Percentiles rank a stretch among this genome's conserved stretches.
phyloP scores from a whole-genome alignment of 805 yeast species.

The Jamesozyma hellenica region DNA sequence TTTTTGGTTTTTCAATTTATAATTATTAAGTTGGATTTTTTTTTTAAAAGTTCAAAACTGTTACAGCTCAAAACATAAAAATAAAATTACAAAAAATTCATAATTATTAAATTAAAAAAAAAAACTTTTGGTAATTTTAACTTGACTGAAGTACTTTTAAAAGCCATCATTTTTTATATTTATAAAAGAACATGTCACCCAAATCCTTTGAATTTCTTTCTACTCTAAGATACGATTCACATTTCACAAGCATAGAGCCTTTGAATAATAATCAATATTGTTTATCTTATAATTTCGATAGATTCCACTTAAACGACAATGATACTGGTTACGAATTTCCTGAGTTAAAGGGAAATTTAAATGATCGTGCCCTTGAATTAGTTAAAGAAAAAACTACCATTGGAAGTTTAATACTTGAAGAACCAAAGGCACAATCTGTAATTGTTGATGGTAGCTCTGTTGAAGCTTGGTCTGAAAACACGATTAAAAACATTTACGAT shows the following conservation, averaged over 20 bases:
- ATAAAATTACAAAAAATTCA: too few species aligned
- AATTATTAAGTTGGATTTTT: too few species aligned
- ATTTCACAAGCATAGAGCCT: constrained; percentile 20
- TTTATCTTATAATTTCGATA: not conserved
- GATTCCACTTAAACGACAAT: not conserved
- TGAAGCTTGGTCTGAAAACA: not conserved
- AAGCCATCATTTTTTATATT: too few species aligned
- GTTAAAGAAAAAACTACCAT: not conserved
- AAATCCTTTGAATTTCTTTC: constrained; percentile 47
- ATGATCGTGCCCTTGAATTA: not conserved
- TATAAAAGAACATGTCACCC: not conserved
- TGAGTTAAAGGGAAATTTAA: not conserved
- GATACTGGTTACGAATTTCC: constrained; percentile 4
- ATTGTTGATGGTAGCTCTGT: not conserved
- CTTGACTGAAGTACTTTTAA: too few species aligned
- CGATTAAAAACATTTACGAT: not conserved
- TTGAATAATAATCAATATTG: not conserved
- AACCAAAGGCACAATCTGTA: not conserved
- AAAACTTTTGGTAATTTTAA: too few species aligned
- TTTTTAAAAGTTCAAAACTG: too few species aligned
- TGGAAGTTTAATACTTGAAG: too few species aligned
- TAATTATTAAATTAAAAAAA: too few species aligned
- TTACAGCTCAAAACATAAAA: too few species aligned
- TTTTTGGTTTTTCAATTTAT: too few species aligned
- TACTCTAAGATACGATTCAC: constrained; percentile 70